These are phyloP conservation scores for Trypanosoma conorhini DNA, from an alignment of 208 protist genomes.

Conservation along the genomic window DNA sequence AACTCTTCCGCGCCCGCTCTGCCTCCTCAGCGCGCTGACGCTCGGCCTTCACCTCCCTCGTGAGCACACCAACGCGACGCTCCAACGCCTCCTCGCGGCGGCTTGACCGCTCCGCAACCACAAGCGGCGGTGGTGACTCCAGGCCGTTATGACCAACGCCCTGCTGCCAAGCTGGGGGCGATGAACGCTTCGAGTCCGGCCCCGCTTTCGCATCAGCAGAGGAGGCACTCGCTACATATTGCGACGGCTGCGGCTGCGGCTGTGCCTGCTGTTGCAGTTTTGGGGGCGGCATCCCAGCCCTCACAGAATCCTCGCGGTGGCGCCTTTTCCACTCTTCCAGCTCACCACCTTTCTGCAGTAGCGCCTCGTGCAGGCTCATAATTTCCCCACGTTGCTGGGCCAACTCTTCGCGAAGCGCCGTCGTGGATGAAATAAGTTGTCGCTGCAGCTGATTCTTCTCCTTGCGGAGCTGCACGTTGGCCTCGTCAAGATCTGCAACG, in stretches of 20 bases:
- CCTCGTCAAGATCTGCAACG: slow-evolving; percentile 44
- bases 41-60: slow-evolving; percentile 1
- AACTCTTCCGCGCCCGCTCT: slow-evolving; percentile 9
- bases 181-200: background rate
- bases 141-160: background rate
- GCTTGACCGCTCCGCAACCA: background rate
- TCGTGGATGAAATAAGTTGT: slow-evolving; percentile 47
- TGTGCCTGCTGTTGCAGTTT: slow-evolving; percentile 7
- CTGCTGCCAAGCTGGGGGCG: background rate
- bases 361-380: slow-evolving; percentile 40
- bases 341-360: slow-evolving; percentile 38
- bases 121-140: slow-evolving; percentile 6
- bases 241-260: background rate
- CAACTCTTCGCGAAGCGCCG: slow-evolving; percentile 66
- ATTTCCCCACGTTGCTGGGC: slow-evolving; percentile 47
- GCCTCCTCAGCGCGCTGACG: slow-evolving; percentile 4
- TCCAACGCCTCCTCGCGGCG: slow-evolving; percentile 13
- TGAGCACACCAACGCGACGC: background rate
- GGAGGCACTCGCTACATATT: background rate
- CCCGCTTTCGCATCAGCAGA: background rate
- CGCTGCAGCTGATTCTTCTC: slow-evolving; percentile 57
- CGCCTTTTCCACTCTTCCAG: slow-evolving; percentile 33
- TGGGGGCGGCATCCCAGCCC: slow-evolving; percentile 8
- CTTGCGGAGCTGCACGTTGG: slow-evolving; percentile 41
- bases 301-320: slow-evolving; percentile 30